Evolutionary conservation across 108 stramenopile genomes (phyloP), one percentile per base, ranked within the genome.

Genomic region (Fragilariopsis cylindrus): DNA sequence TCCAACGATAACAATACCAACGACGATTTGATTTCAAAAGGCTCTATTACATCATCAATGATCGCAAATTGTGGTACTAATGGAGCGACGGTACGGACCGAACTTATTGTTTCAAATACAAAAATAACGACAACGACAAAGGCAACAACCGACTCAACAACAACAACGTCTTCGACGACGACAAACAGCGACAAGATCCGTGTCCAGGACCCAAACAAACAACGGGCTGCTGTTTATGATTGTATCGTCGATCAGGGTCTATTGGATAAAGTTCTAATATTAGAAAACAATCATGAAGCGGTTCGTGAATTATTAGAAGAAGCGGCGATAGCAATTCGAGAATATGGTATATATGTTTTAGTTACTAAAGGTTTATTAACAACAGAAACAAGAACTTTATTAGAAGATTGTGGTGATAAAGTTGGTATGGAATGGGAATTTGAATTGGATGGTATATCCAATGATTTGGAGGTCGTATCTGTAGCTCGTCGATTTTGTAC

Each of bases 231-330:
- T 12, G 49, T 41, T 7, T 77, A 77, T 49, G 76, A 77, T 48
- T 77, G 76, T 47, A 77, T 77, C 41, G 70, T 77, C 54, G 76
- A 77, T 48, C 76, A 71, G 39, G 76, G 76, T 13, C 70, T 77
- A 8, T 46, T 77, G 76, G 70, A 62, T 40, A 7, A 21, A 9
- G 54, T 76, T 48, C 9, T 76, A 40, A 57, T 2, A 18, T 11
- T 69, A 7, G 50, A 47, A 19, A 64, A 18, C 46, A 56, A 9
- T 18, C 13, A 50, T 40, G 7, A 55, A 45, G 48, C 11, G 11
- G 53, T 50, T 50, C 56, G 43, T 12, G 69, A 71, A 13, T 44
- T 77, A 41, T 13, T 71, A 4, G 16, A 30, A 58, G 76, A 77
- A 62, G 76, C 76, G 45, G 69, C 76, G 4, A 47, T 57, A 4